phyloP scores from a whole-genome alignment of 306 rosid genomes.

The Quercus engelmannii region DNA sequence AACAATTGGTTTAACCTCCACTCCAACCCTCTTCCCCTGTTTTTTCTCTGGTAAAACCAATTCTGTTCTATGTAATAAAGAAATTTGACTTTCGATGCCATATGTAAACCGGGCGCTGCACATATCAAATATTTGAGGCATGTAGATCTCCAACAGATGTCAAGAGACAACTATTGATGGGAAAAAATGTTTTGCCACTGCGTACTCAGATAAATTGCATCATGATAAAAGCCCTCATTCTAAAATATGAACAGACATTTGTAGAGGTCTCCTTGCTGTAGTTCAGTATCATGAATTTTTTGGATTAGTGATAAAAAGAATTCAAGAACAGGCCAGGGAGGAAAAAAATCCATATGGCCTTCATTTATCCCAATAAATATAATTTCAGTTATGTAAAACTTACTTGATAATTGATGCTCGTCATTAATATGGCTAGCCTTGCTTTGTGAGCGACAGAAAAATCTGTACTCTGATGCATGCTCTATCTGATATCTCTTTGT shows the following conservation, averaged over 20 bases:
- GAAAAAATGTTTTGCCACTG: neutral
- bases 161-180: neutral
- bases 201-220: neutral
- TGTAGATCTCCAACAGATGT: neutral
- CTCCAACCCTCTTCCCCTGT: neutral
- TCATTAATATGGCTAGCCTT: constrained; percentile 14
- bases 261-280: neutral
- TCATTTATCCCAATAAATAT: neutral
- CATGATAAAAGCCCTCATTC: neutral
- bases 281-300: neutral
- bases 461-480: constrained; percentile 18
- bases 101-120: neutral
- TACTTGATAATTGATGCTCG: neutral
- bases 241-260: neutral
- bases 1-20: neutral
- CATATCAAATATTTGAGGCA: neutral
- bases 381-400: neutral
- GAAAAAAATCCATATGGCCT: neutral
- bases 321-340: neutral
- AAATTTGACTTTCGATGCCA: neutral
- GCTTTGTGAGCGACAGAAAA: neutral
- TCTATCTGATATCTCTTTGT: neutral
- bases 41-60: neutral
- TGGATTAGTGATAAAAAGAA: neutral
- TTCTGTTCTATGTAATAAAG: neutral